Evolutionary conservation across 2,329 filamentous ascomycete species (phyloP), one percentile per base, ranked within the genome.

Genomic region (Diaporthe citriasiana): DNA sequence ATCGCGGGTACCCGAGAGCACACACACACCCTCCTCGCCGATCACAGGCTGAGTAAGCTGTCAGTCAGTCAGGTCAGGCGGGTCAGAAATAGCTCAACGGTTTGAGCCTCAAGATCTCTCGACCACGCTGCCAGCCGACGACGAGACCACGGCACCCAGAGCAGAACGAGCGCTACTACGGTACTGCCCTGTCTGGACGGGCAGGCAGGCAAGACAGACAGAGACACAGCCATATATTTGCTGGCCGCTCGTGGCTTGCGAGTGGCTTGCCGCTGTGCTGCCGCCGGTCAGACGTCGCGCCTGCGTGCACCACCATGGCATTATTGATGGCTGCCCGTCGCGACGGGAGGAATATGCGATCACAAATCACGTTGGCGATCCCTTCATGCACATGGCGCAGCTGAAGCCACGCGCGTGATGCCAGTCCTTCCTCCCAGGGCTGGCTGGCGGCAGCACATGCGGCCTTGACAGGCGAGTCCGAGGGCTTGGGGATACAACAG

Each of bases 371-470:
- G 72, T 71, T 73, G 47, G 47, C 38, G 47, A 47, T 63, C 56
- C 55, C 47, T 22, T 65, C 55, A 73, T 74, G 72, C 72, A 56
- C 68, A 33, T 71, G 51, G 40, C 30, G 68, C 72, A 71, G 68
- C 66, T 65, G 66, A 63, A 22, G 65, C 68, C 33, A 55, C 33
- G 71, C 71, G 68, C 47, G 53, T 70, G 51, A 55, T 45, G 15
- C 8, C 22, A 7, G 1, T 55, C 30, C 55, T 19, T n/a, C 50
- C 50, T 19, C 15, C 22, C 25, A 33, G 59, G 59, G 19, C 40
- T 10, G 60, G 40, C 19, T n/a, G n/a, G n/a, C n/a, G 42, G 59
- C 40, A 47, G 40, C 60, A 25, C 8, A n/a, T 65, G 60, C 60
- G 42, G 42, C 60, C 60, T n/a, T 65, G 60, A n/a, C 60, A 65